A percentile compares a stretch with the other conserved stretches of the same genome.
phyloP scores from a whole-genome alignment of 2,329 filamentous ascomycete genomes.

The Hypocreales sp. region DNA sequence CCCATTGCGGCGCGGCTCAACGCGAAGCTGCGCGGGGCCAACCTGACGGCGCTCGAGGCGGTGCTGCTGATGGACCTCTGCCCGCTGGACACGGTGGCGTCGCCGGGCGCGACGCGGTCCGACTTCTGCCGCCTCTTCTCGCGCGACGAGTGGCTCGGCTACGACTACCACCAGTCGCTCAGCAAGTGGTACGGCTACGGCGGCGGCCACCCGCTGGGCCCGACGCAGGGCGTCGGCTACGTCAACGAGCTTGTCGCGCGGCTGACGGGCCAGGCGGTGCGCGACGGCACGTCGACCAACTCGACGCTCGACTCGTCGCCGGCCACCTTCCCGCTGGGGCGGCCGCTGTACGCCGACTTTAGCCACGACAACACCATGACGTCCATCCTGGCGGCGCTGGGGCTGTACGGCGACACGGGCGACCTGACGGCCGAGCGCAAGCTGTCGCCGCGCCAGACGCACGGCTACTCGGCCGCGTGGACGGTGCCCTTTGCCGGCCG shows the following conservation, averaged over 20 bases:
- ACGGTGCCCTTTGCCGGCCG: constrained; percentile 68
- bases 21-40: constrained; percentile 47
- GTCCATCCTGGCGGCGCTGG: constrained; percentile 59
- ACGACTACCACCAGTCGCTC: constrained; percentile 68
- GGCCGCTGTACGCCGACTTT: constrained; percentile 70
- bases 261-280: constrained; percentile 51
- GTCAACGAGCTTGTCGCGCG: constrained; percentile 78
- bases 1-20: constrained; percentile 58
- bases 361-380: constrained; percentile 84
- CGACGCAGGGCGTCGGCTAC: constrained; percentile 77
- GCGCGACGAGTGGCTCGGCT: constrained; percentile 55
- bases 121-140: constrained; percentile 67
- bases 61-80: constrained; percentile 78
- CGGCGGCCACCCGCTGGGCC: constrained; percentile 60
- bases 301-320: constrained; percentile 53
- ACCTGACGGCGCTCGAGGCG: constrained; percentile 46
- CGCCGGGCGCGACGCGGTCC: constrained; percentile 34
- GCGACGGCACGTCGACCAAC: constrained; percentile 64
- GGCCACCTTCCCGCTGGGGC: constrained; percentile 57
- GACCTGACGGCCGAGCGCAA: constrained; percentile 35
- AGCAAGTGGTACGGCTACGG: constrained; percentile 77
- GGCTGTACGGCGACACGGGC: constrained; percentile 54
- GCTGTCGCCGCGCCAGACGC: constrained; percentile 32
- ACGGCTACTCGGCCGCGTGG: constrained; percentile 64
- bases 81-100: constrained; percentile 66